A percentile compares a stretch with the other conserved stretches of the same genome.
These are phyloP conservation scores for Raddia guianensis DNA, from an alignment of 176 grass and related monocot species.

Conservation along the genomic window DNA sequence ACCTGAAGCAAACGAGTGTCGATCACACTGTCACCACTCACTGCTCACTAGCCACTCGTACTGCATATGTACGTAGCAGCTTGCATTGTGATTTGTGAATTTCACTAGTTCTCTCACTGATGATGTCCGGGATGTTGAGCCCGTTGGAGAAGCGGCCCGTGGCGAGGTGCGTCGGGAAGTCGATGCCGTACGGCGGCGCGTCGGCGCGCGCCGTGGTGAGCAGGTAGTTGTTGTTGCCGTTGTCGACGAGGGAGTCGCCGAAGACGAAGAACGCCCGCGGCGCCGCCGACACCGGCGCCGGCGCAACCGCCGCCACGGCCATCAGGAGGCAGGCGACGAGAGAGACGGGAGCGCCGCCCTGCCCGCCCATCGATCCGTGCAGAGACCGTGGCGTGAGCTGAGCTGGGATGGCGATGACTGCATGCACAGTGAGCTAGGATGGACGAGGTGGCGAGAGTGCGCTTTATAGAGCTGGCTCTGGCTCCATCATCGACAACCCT, in stretches of 20 bases:
- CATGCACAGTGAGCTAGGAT: not conserved
- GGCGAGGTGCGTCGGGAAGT: conserved; percentile 63
- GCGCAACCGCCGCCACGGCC: conserved; percentile 26
- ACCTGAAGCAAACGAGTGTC: conserved; percentile 44
- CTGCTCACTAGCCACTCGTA: no score
- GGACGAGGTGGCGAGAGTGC: not conserved
- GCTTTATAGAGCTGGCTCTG: conserved; percentile 15
- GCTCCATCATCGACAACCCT: not conserved
- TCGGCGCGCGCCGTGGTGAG: conserved; percentile 88
- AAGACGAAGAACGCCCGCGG: conserved; percentile 95
- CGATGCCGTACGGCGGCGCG: conserved; percentile 84
- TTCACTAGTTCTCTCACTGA: conserved; percentile 50
- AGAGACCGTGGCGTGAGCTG: not conserved
- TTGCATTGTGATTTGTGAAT: no score
- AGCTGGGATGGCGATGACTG: not conserved
- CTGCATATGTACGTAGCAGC: no score
- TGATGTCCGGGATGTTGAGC: conserved; percentile 87
- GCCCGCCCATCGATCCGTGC: not conserved
- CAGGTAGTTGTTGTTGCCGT: conserved; percentile 94
- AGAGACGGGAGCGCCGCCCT: conserved; percentile 11
- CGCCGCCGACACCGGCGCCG: conserved; percentile 40
- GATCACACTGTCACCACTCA: no score
- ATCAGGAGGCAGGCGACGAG: conserved; percentile 22
- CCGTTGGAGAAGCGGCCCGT: conserved; percentile 96
- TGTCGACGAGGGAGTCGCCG: conserved; percentile 95